Evolutionary conservation across 2,329 filamentous ascomycete species (phyloP).

Genomic region (Apiospora hydei): DNA sequence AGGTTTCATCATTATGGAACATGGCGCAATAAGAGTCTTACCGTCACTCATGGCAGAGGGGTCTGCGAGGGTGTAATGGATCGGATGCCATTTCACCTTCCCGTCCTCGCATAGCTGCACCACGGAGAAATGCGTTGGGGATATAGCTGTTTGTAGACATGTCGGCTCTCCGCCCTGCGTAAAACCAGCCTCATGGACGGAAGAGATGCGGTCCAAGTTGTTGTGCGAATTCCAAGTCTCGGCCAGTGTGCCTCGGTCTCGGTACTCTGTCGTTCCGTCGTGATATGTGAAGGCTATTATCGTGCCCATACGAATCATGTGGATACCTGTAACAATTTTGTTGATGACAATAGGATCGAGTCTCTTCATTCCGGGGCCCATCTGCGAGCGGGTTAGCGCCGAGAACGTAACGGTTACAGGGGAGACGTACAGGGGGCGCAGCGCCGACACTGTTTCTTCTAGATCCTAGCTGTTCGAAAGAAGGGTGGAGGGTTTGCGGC

Average conservation of each 20-base stretch:
- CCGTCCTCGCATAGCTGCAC: conserved; percentile 66
- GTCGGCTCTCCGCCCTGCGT: conserved; percentile 70
- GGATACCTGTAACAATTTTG: conserved; percentile 74
- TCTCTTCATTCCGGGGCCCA: conserved; percentile 59
- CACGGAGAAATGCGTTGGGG: conserved; percentile 66
- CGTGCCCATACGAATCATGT: conserved; percentile 73
- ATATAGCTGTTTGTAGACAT: conserved; percentile 68
- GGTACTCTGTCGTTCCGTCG: conserved; percentile 82
- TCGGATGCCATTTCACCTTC: conserved; percentile 64
- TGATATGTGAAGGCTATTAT: conserved; percentile 77
- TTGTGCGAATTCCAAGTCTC: conserved; percentile 71
- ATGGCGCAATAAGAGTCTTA: conserved; percentile 40
- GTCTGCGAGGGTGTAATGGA: conserved; percentile 58
- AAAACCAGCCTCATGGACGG: conserved; percentile 80
- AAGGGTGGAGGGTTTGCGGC: conserved; percentile 72
- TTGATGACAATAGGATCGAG: conserved; percentile 72
- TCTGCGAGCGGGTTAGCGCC: neutral
- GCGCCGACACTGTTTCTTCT: conserved; percentile 62
- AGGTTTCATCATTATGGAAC: conserved; percentile 25
- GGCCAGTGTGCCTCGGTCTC: conserved; percentile 77
- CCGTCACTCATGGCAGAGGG: conserved; percentile 58
- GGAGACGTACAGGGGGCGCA: conserved; percentile 33
- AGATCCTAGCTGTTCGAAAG: conserved; percentile 76
- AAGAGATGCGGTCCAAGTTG: conserved; percentile 71
- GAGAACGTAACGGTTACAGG: conserved; percentile 3